phyloP scores from a whole-genome alignment of 2,329 filamentous ascomycete genomes.

The Colletotrichum liriopes region DNA sequence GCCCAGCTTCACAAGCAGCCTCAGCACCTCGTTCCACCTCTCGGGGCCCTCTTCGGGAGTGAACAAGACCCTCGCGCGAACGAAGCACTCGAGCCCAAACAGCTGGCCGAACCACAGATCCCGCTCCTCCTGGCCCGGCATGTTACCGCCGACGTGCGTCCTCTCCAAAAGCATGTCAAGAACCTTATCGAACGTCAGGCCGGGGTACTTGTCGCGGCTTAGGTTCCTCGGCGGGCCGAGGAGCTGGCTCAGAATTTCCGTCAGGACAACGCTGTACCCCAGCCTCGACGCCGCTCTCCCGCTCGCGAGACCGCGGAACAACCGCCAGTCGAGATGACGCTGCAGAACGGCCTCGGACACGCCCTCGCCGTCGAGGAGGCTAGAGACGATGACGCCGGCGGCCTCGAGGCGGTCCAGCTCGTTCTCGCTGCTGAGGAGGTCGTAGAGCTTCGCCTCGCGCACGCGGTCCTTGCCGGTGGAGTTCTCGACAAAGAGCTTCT shows the following conservation, averaged over 20 bases:
- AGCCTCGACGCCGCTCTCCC: constrained; percentile 89
- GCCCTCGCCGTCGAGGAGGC: constrained; percentile 65
- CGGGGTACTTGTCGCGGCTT: constrained; percentile 63
- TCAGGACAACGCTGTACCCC: constrained; percentile 90
- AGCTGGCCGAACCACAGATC: constrained; percentile 89
- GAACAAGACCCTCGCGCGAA: constrained; percentile 84
- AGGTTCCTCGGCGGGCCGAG: constrained; percentile 67
- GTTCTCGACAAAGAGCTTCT: constrained; percentile 66
- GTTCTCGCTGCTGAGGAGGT: constrained; percentile 74
- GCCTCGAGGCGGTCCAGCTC: constrained; percentile 69
- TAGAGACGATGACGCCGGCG: constrained; percentile 71
- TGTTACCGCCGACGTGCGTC: constrained; percentile 67
- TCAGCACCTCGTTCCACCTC: constrained; percentile 78
- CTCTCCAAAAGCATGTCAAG: constrained; percentile 69
- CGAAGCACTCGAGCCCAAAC: constrained; percentile 89
- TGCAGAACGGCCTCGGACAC: constrained; percentile 68
- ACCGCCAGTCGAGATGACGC: constrained; percentile 74
- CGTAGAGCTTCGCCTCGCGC: constrained; percentile 73
- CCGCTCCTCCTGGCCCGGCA: constrained; percentile 81
- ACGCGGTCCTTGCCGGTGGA: constrained; percentile 68
- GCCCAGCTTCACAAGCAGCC: constrained; percentile 80
- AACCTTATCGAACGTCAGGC: constrained; percentile 70
- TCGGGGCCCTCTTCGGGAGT: constrained; percentile 59
- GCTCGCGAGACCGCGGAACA: constrained; percentile 92
- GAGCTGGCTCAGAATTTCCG: constrained; percentile 83